Evolutionary conservation across 192 early-diverging fungal species (phyloP), one percentile per base, ranked within the genome.

Genomic region (Linnemannia elongata): DNA sequence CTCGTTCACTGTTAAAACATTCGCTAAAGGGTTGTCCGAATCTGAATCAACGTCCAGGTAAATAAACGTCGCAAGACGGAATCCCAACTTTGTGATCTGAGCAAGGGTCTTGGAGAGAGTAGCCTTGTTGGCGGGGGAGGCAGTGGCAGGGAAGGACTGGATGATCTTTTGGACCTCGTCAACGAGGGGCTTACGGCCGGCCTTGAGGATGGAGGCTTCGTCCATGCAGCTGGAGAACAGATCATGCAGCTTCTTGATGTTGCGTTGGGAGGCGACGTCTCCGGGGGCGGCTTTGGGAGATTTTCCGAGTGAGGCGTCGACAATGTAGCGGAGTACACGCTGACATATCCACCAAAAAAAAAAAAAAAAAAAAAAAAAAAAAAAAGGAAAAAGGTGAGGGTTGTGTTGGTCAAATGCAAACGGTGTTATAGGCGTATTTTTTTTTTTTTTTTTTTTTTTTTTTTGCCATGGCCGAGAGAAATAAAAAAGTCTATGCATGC

Each of bases 151-250:
- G 75, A 88, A 88, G 8, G 78, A 12, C 7, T 83, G 9, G 22
- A 76, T 9, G 20, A 89, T 70, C 7, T 76, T n/a, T 6, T 69
- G 45, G 3, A 91, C 39, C 20, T 86, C 70, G 12, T 82, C 47
- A 7, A 77, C 39, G 0, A 91, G 44, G 13, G 91, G 90, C 0
- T 80, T 68, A 1, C 76, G 75, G 17, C 88, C 85, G 20, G 83
- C 44, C 9, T 54, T 18, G n/a, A 82, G 45, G 30, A 92, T 88
- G 0, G 24, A 13, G 12, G 41, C 24, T 36, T 82, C 80, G 36
- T 91, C 74, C 83, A 91, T 87, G 54, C 93, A 94, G 47, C 89
- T 85, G 18, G 60, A 45, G 60, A 94, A 94, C 8, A 91, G 85
- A 15, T 74, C 33, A 70, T 94, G 88, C 24, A 91, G 72, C 75